These are phyloP conservation scores for Raphanus hybrid DNA, from an alignment of 441 rosid genomes.

Conservation along the genomic window DNA sequence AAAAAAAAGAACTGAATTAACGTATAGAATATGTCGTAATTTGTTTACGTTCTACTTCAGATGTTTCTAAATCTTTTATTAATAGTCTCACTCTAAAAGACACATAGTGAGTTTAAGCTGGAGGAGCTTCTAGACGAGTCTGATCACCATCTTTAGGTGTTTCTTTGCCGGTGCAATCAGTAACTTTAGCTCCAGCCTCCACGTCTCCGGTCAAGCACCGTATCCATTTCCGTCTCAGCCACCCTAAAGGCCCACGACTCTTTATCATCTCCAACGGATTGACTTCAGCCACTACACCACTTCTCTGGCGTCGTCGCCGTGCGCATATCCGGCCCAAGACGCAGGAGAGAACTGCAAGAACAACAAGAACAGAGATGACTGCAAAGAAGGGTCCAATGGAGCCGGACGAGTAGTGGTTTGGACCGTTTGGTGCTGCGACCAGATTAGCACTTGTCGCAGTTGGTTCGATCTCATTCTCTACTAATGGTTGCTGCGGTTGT, in stretches of 20 bases:
- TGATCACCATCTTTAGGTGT: slow-evolving; percentile 29
- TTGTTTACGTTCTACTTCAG: no score
- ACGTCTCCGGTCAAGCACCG: slow-evolving; percentile 51
- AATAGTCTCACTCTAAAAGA: no score
- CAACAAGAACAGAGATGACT: slow-evolving; percentile 57
- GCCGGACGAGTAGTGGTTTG: slow-evolving; percentile 49
- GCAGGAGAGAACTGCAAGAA: slow-evolving; percentile 69
- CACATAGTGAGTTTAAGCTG: slow-evolving; percentile 1
- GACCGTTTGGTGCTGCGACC: slow-evolving; percentile 34
- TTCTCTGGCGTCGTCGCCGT: slow-evolving; percentile 7
- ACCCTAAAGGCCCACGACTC: slow-evolving; percentile 46
- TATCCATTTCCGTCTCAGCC: slow-evolving; percentile 50
- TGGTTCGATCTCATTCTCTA: slow-evolving; percentile 37
- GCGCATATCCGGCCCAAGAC: slow-evolving; percentile 57
- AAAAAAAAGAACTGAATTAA: no score
- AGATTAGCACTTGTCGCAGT: slow-evolving; percentile 28
- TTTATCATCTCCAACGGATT: slow-evolving; percentile 48
- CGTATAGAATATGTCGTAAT: no score
- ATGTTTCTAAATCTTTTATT: no score
- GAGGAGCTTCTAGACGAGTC: slow-evolving; percentile 9
- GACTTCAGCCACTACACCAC: slow-evolving; percentile 21
- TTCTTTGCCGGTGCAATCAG: slow-evolving; percentile 38
- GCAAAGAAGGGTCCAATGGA: slow-evolving; percentile 77
- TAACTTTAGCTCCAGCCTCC: slow-evolving; percentile 58
- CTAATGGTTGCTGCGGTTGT: slow-evolving; percentile 50